Evolutionary conservation across 2,329 filamentous ascomycete genomes (phyloP).

Genomic region (Aphanoascus verrucosus): DNA sequence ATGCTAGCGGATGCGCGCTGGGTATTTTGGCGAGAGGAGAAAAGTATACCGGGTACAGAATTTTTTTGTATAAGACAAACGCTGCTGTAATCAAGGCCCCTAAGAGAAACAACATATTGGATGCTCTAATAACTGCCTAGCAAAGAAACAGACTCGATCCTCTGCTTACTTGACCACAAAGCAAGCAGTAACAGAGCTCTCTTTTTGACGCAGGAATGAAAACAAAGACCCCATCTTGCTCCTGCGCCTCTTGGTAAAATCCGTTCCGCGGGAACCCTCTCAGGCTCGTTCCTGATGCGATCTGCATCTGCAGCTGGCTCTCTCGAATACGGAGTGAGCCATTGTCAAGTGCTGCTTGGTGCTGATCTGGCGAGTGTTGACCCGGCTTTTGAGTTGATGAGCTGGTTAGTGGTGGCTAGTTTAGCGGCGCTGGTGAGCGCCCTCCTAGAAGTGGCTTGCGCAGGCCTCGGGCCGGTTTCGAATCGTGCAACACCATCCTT

Average conservation of each 20-base stretch:
- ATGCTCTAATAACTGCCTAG: neutral
- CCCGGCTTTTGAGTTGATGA: too few species aligned
- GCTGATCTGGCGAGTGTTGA: too few species aligned
- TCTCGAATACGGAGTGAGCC: too few species aligned
- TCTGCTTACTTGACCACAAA: too few species aligned
- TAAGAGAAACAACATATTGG: conserved; percentile 4
- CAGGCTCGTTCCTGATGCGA: neutral
- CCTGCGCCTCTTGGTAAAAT: neutral
- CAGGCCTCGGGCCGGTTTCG: neutral
- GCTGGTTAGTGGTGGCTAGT: too few species aligned
- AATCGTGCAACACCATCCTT: neutral
- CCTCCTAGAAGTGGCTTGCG: conserved; percentile 3
- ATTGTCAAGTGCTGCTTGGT: too few species aligned
- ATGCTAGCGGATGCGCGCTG: conserved; percentile 8
- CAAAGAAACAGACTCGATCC: too few species aligned
- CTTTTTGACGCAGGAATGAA: neutral
- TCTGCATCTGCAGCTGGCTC: neutral
- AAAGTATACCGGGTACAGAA: conserved; percentile 7
- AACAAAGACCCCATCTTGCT: neutral
- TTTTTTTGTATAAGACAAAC: conserved; percentile 2
- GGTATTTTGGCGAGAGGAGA: conserved; percentile 11
- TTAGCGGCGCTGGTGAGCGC: too few species aligned
- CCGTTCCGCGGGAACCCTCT: neutral
- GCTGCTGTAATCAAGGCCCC: neutral
- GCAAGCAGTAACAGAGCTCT: neutral